phyloP scores from a whole-genome alignment of 306 rosid genomes.

The Castanea sativa region DNA sequence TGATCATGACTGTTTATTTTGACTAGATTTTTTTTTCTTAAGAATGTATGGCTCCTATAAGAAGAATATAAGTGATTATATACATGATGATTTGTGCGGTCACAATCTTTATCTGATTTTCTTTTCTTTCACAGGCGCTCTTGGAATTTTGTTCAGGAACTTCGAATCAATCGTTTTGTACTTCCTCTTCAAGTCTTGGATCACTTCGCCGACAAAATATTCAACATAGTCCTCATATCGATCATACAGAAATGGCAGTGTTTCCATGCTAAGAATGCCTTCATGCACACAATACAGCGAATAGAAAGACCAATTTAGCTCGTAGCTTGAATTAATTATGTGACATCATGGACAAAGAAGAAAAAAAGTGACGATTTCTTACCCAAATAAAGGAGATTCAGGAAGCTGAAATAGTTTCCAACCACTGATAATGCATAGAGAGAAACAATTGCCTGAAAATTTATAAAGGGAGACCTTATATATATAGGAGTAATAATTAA shows the following conservation, averaged over 20 bases:
- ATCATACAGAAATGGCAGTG: constrained; percentile 66
- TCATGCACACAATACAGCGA: constrained; percentile 21
- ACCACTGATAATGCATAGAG: constrained; percentile 62
- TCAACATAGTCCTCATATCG: constrained; percentile 58
- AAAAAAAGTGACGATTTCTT: constrained; percentile 17
- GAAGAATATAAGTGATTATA: background rate
- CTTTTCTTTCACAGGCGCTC: constrained; percentile 71
- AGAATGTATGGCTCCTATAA: background rate
- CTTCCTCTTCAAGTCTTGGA: constrained; percentile 38
- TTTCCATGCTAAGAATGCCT: constrained; percentile 57
- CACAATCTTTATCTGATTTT: constrained; percentile 37
- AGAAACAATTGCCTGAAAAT: constrained; percentile 55
- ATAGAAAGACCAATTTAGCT: background rate
- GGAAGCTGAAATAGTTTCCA: constrained; percentile 62
- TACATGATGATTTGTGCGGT: background rate
- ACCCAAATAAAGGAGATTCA: constrained; percentile 75
- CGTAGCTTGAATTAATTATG: background rate
- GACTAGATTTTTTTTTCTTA: background rate
- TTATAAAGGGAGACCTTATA: background rate
- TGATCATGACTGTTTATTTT: background rate
- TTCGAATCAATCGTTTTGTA: constrained; percentile 46
- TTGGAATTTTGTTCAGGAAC: constrained; percentile 72
- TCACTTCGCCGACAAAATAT: constrained; percentile 32
- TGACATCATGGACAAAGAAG: background rate
- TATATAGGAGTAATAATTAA: background rate